Evolutionary conservation across 2,329 filamentous ascomycete genomes (phyloP), one percentile per base, ranked within the genome.

Genomic region (Geoglossum cookeanum): DNA sequence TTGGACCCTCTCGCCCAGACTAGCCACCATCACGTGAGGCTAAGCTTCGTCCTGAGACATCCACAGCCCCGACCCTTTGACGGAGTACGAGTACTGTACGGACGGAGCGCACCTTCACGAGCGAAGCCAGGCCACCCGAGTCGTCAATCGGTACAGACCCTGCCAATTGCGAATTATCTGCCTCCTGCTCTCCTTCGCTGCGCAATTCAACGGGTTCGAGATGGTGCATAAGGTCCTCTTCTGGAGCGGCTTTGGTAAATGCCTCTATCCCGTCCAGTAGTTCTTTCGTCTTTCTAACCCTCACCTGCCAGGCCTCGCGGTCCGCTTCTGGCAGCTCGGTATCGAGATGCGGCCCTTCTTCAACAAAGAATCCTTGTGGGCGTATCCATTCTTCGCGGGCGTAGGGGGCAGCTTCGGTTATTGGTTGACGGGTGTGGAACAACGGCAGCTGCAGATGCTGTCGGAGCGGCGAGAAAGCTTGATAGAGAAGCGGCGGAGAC

Each of bases 321-420:
- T 90, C 68, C 87, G 91, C 65, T 80, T 92, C 72, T 96, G 90
- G 87, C 92, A 97, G 73, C 84, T 98, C 70, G 92, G 91, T 68
- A 92, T 98, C 70, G 89, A 98, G 76, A 95, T 94, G 89, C 88
- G 90, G 61, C 92, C 91, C 56, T 84, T 96, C 71, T 87, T 97
- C 78, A 83, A 85, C 73, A 81, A 78, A 67, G 78, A 84, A 68
- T 85, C 85, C 57, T 80, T 95, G 66, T 94, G 88, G 85, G 88
- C 82, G 55, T 98, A 95, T 75, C 92, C 92, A 57, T 73, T 91
- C 64, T 98, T 92, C 72, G 90, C 83, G 59, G 79, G 79, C 64
- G 80, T 88, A 61, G 90, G 90, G 65, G 90, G 84, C 64, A 87
- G 85, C 72, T 96, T 97, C 73, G 92, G 92, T 64, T 96, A 96